Conservation (phyloP, 805 yeast genomes). For the Candida easanensis region DNA sequence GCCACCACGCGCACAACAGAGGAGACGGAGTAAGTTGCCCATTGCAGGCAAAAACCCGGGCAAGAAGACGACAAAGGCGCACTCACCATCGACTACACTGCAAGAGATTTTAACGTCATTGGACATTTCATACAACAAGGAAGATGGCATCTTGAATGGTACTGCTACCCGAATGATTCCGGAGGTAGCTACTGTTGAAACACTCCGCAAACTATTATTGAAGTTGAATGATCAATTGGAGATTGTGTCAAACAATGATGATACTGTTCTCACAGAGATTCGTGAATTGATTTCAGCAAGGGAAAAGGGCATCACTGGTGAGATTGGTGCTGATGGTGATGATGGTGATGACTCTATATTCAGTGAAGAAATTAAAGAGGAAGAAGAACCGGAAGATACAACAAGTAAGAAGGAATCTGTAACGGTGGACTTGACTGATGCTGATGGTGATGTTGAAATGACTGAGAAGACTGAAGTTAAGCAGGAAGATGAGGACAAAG, state of each 20-base stretch:
- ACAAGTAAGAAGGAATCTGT: not conserved
- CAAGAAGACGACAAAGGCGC: slow-evolving; percentile 28
- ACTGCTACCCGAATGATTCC: slow-evolving; percentile 46
- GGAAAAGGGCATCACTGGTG: slow-evolving; percentile 3
- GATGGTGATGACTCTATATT: not conserved
- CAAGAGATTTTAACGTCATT: slow-evolving; percentile 52
- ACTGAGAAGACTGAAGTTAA: not conserved
- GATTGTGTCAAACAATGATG: slow-evolving; percentile 29
- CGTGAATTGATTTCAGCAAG: not conserved
- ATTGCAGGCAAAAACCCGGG: slow-evolving; percentile 25
- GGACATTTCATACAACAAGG: slow-evolving; percentile 53
- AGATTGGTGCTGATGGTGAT: slow-evolving; percentile 6
- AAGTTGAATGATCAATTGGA: slow-evolving; percentile 41
- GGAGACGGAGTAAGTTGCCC: slow-evolving; percentile 11
- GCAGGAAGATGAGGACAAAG: slow-evolving; percentile 10
- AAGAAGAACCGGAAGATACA: not conserved
- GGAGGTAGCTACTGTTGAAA: slow-evolving; percentile 19
- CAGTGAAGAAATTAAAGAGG: not conserved
- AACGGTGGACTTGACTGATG: not conserved
- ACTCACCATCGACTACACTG: slow-evolving; percentile 41
- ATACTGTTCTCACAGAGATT: slow-evolving; percentile 18
- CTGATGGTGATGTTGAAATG: slow-evolving; percentile 2
- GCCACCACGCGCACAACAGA: slow-evolving; percentile 18
- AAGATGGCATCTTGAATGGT: slow-evolving; percentile 61
- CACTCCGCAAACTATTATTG: slow-evolving; percentile 34